Conservation (phyloP, 768 basidiomycete species). For the Mycena vulgaris region DNA sequence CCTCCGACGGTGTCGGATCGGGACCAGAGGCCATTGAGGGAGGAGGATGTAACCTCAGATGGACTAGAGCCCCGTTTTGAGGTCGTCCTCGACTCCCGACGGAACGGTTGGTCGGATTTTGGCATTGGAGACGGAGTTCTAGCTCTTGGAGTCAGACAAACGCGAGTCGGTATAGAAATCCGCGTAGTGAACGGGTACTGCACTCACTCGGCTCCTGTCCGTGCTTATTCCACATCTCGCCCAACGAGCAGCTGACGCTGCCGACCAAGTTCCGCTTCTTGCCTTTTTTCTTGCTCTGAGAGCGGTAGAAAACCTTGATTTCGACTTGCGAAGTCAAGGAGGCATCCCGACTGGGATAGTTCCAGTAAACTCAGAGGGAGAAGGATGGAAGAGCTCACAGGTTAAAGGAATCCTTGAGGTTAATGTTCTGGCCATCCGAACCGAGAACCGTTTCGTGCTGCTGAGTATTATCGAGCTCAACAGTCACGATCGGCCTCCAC, state of each 20-base stretch:
- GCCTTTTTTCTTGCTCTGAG: conserved; percentile 74
- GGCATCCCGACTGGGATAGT: conserved; percentile 55
- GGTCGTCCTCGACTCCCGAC: conserved; percentile 55
- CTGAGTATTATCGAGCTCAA: conserved; percentile 69
- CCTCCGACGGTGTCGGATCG: conserved; percentile 1
- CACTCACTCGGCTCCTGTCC: conserved; percentile 61
- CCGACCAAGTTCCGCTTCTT: conserved; percentile 73
- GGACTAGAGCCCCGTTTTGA: conserved; percentile 54
- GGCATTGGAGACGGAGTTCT: conserved; percentile 64
- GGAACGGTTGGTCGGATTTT: conserved; percentile 49
- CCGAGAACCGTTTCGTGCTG: conserved; percentile 72
- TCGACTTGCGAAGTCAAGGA: conserved; percentile 60
- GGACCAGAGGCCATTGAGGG: conserved; percentile 28
- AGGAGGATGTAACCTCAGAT: conserved; percentile 36
- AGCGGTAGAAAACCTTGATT: conserved; percentile 70
- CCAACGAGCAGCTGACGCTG: conserved; percentile 63
- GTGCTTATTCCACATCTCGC: conserved; percentile 67
- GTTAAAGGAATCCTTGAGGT: conserved; percentile 66
- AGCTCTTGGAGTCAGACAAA: conserved; percentile 50
- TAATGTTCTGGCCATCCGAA: conserved; percentile 79
- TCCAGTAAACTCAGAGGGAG: not conserved
- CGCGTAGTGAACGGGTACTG: not conserved
- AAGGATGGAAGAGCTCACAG: conserved; percentile 60
- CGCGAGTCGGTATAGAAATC: not conserved
- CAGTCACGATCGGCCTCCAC: conserved; percentile 77